These are phyloP conservation scores for Vigna hirtella DNA, from an alignment of 306 rosid genomes.

Conservation along the genomic window DNA sequence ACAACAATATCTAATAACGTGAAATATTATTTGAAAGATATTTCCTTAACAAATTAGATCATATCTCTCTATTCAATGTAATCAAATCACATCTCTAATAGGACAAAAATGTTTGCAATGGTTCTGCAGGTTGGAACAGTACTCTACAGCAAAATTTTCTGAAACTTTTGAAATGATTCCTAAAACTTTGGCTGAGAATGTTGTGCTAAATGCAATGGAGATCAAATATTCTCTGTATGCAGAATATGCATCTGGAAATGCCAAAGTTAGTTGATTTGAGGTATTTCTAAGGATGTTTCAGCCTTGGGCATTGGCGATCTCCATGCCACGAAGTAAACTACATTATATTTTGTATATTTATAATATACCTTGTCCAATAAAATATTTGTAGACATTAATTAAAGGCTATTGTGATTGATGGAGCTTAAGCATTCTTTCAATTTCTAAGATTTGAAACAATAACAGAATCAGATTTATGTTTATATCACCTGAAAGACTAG, in stretches of 20 bases:
- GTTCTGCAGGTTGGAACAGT: constrained; percentile 73
- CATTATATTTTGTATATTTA: neutral
- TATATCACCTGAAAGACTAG: neutral
- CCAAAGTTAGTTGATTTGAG: constrained; percentile 75
- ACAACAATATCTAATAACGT: too few species aligned
- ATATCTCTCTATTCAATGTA: too few species aligned
- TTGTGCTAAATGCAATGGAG: constrained; percentile 89
- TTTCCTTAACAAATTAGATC: too few species aligned
- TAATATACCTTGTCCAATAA: constrained; percentile 7
- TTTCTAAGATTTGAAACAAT: constrained; percentile 5
- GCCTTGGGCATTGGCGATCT: constrained; percentile 77
- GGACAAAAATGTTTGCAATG: constrained; percentile 1
- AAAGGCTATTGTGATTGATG: neutral
- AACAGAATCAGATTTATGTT: constrained; percentile 1
- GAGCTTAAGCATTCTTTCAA: constrained; percentile 7
- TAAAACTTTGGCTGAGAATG: neutral
- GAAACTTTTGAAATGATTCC: constrained; percentile 45
- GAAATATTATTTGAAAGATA: too few species aligned
- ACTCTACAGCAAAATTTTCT: neutral
- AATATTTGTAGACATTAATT: neutral
- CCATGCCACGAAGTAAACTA: constrained; percentile 77
- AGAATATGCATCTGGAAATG: constrained; percentile 92
- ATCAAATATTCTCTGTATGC: constrained; percentile 95
- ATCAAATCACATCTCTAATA: too few species aligned
- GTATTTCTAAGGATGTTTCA: constrained; percentile 80